Percentiles rank a stretch among this genome's conserved stretches.
phyloP scores from a whole-genome alignment of 2,329 filamentous ascomycete species.

The Emmonsia crescens region DNA sequence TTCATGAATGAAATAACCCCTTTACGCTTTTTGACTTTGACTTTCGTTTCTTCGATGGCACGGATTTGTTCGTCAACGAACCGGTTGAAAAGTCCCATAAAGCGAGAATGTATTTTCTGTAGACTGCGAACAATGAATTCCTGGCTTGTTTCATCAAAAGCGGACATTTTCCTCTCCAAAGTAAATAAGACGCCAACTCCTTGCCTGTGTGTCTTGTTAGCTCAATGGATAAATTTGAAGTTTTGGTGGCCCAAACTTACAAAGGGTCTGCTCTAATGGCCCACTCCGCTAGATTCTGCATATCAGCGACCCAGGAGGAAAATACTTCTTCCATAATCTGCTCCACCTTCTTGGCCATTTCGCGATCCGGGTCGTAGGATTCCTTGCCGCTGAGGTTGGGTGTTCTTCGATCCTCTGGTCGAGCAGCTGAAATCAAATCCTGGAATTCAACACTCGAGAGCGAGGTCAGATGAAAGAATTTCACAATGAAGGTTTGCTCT shows the following conservation, averaged over 20 bases:
- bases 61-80: slow-evolving; percentile 93
- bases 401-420: slow-evolving; percentile 57
- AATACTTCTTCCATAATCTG: slow-evolving; percentile 84
- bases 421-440: slow-evolving; percentile 58
- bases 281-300: slow-evolving; percentile 76
- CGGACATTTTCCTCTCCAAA: slow-evolving; percentile 66
- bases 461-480: slow-evolving; percentile 92
- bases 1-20: slow-evolving; percentile 93
- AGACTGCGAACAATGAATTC: slow-evolving; percentile 75
- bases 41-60: slow-evolving; percentile 94
- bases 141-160: slow-evolving; percentile 82
- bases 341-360: slow-evolving; percentile 73
- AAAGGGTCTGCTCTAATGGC: slow-evolving; percentile 68
- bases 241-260: slow-evolving; percentile 42
- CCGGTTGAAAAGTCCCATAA: slow-evolving; percentile 68
- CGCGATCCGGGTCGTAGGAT: slow-evolving; percentile 78
- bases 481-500: slow-evolving; percentile 95
- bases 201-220: slow-evolving; percentile 47
- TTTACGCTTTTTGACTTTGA: slow-evolving; percentile 97
- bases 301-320: slow-evolving; percentile 64
- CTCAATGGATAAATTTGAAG: slow-evolving; percentile 15
- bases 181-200: slow-evolving; percentile 75
- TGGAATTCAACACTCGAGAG: slow-evolving; percentile 71
- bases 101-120: slow-evolving; percentile 64
- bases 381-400: slow-evolving; percentile 63